phyloP scores from a whole-genome alignment of 2,329 filamentous ascomycete species.

The Helotiales sp. region DNA sequence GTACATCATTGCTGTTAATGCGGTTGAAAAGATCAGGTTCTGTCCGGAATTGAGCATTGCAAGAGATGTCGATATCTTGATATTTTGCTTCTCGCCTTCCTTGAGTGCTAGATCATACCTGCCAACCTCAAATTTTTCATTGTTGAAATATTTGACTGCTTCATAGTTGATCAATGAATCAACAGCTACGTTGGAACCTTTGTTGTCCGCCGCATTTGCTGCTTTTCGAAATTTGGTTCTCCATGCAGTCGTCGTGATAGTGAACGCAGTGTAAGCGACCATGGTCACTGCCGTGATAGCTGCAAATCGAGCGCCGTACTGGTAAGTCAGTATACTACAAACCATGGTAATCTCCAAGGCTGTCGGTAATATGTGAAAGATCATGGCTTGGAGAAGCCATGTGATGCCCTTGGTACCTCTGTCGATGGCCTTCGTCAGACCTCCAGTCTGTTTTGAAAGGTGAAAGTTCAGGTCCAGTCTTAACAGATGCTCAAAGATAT shows the following conservation, averaged over 20 bases:
- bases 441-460: constrained; percentile 89
- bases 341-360: constrained; percentile 93
- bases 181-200: constrained; percentile 89
- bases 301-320: constrained; percentile 90
- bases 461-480: constrained; percentile 92
- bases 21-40: constrained; percentile 94
- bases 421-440: constrained; percentile 90
- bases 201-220: constrained; percentile 95
- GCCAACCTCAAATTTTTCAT: constrained; percentile 89
- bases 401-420: constrained; percentile 98
- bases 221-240: constrained; percentile 93
- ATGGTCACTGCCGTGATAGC: constrained; percentile 89
- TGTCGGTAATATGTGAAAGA: constrained; percentile 94
- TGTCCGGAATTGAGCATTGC: constrained; percentile 93
- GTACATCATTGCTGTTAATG: constrained; percentile 97
- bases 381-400: constrained; percentile 95
- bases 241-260: constrained; percentile 95
- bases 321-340: constrained; percentile 93
- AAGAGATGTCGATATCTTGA: constrained; percentile 93
- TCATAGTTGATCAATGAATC: constrained; percentile 99
- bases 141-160: constrained; percentile 99
- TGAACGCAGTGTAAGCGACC: constrained; percentile 94
- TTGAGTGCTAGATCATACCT: constrained; percentile 86
- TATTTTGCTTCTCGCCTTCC: constrained; percentile 88
- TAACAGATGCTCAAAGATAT: constrained; percentile 89